Percentiles rank a stretch among this genome's conserved stretches.
phyloP scores from a whole-genome alignment of 768 basidiomycete genomes.

The Podaxis sp. region DNA sequence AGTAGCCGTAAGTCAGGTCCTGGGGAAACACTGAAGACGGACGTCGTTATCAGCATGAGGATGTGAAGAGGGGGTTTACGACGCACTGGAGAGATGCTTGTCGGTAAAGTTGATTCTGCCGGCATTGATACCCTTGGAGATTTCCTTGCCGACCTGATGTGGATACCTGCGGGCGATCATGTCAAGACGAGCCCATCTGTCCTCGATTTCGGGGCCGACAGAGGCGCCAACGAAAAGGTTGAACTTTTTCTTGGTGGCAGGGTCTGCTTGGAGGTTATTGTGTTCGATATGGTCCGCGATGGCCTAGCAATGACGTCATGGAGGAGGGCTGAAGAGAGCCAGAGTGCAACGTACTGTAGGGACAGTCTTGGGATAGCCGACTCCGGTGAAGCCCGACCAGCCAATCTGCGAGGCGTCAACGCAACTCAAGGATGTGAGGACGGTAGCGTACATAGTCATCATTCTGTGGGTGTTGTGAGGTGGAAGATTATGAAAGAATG shows the following conservation, averaged over 20 bases:
- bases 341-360: conserved; percentile 30
- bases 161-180: conserved; percentile 46
- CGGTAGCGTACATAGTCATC: conserved; percentile 37
- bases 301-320: conserved; percentile 23
- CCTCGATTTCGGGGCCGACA: conserved; percentile 45
- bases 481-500: neutral
- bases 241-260: conserved; percentile 39
- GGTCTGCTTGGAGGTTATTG: conserved; percentile 39
- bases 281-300: conserved; percentile 40
- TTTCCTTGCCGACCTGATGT: conserved; percentile 46
- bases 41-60: neutral
- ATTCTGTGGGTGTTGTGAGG: conserved; percentile 23
- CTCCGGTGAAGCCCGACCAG: conserved; percentile 48
- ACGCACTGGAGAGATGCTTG: conserved; percentile 45
- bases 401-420: conserved; percentile 32
- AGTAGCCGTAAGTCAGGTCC: conserved; percentile 45
- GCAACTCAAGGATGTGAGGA: neutral
- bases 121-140: conserved; percentile 43
- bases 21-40: conserved; percentile 40
- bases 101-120: conserved; percentile 44
- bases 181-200: conserved; percentile 42
- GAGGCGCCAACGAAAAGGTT: conserved; percentile 45
- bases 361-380: conserved; percentile 43
- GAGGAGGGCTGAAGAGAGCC: neutral
- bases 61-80: neutral